These are phyloP conservation scores for Fraxinus pennsylvanica DNA, from an alignment of 257 asterid genomes.

Conservation along the genomic window DNA sequence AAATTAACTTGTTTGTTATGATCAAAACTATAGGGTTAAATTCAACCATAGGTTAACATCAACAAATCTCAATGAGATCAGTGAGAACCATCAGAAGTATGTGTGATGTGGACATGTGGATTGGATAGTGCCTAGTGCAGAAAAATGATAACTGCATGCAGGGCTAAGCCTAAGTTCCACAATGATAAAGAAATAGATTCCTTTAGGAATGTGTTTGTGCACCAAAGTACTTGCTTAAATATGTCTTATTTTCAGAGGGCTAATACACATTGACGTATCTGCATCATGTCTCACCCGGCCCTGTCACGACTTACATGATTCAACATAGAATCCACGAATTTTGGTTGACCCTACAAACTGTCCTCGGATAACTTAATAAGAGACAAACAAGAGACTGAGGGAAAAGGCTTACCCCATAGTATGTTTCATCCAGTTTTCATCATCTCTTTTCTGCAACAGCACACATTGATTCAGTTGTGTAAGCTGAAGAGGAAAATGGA, in stretches of 20 bases:
- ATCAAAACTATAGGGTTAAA: too few species aligned
- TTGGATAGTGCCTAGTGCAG: not conserved
- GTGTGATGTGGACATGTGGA: not conserved
- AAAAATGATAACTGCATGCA: too few species aligned
- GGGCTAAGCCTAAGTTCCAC: too few species aligned
- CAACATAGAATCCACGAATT: not conserved
- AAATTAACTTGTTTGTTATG: too few species aligned
- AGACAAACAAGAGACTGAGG: not conserved
- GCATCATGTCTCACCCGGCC: not conserved
- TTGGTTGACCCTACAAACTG: not conserved
- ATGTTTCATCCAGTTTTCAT: slow-evolving; percentile 92
- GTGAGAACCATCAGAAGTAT: not conserved
- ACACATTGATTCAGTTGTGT: slow-evolving; percentile 19
- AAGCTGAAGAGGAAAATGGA: slow-evolving; percentile 11
- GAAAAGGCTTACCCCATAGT: slow-evolving; percentile 70
- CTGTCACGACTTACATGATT: not conserved
- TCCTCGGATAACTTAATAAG: not conserved
- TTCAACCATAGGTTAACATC: too few species aligned
- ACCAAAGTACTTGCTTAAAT: too few species aligned
- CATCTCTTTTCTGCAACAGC: slow-evolving; percentile 84
- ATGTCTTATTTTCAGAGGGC: too few species aligned
- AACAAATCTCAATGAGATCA: not conserved
- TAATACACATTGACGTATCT: not conserved
- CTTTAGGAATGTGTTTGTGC: too few species aligned
- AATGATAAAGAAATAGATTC: too few species aligned